Evolutionary conservation across 2,329 filamentous ascomycete species (phyloP), one percentile per base, ranked within the genome.

Genomic region (Sporothrix globosa): DNA sequence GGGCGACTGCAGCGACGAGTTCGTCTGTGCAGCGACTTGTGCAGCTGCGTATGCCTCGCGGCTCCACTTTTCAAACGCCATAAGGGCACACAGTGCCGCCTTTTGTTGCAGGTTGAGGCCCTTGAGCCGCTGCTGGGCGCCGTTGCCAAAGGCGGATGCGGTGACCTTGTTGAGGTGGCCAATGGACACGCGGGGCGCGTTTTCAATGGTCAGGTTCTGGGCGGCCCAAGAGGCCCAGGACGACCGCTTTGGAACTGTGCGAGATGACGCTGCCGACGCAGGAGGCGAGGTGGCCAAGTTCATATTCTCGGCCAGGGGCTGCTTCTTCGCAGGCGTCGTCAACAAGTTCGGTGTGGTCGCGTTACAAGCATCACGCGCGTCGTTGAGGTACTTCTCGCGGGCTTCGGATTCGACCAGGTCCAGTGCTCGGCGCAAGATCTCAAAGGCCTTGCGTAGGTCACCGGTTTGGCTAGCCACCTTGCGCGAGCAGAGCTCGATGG

Each of bases 21-120:
- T 39, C 3, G 69, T 54, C 41, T 71, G 58, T 46, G 39, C 58
- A 19, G 68, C 54, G 1, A 63, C 58, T 30, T 68, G 67, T 21
- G 48, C 53, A 0, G 67, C 39, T 21, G 81, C 82, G 75, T 82
- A 87, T 70, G 83, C 81, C 69, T 82, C 82, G 65, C 88, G 84
- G 74, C 87, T 90, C 73, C 88, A 89, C 75, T 91, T 92, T 79
- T 97, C 94, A n/a, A 96, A 88, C 2, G 93, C 92, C 52, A 95
- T 86, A 17, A 99, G 84, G 0, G 95, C 89, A 81, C 96, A 99
- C 11, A 99, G 85, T 0, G 95, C 93, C 4, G 95, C 96, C 79
- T 97, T 98, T 80, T 99, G 96, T 78, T 99, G 96, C 2, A 99
- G 85, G 78, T 98, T 99, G 70, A 99, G 87, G 4, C 90, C 89